Evolutionary conservation across 345 rosid species (phyloP).

Genomic region (Eutrema yunnanense): DNA sequence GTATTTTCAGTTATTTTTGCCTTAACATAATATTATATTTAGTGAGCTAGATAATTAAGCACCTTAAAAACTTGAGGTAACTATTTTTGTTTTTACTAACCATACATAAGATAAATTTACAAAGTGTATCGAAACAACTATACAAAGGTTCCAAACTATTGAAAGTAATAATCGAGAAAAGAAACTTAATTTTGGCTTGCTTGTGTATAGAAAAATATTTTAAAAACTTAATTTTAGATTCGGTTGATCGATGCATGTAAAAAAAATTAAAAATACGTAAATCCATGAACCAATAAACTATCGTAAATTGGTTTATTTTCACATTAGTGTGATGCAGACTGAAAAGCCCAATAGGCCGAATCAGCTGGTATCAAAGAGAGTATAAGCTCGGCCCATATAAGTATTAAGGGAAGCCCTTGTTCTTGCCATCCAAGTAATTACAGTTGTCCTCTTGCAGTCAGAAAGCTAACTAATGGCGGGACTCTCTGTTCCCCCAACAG

Average conservation of each 20-base stretch:
- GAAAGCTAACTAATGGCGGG: conserved; percentile 22
- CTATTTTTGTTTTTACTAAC: conserved; percentile 2
- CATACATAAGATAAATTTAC: neutral
- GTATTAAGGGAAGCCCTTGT: neutral
- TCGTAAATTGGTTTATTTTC: neutral
- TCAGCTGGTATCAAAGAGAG: neutral
- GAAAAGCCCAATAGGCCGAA: conserved; percentile 4
- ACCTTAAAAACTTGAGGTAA: neutral
- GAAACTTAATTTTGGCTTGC: neutral
- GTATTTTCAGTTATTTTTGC: neutral
- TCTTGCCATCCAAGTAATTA: conserved; percentile 12
- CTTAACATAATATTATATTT: neutral
- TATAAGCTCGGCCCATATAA: neutral
- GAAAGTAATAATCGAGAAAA: neutral
- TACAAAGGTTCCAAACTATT: neutral
- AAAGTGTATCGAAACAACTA: neutral
- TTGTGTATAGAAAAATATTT: neutral
- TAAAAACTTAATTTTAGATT: neutral
- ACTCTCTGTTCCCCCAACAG: conserved; percentile 9
- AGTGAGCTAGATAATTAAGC: neutral
- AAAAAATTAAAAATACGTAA: no score
- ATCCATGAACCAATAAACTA: no score
- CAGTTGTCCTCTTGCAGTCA: neutral
- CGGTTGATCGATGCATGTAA: no score
- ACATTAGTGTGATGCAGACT: neutral